phyloP scores from a whole-genome alignment of 1,284 basidiomycete genomes.

The Ceratobasidium sp. region DNA sequence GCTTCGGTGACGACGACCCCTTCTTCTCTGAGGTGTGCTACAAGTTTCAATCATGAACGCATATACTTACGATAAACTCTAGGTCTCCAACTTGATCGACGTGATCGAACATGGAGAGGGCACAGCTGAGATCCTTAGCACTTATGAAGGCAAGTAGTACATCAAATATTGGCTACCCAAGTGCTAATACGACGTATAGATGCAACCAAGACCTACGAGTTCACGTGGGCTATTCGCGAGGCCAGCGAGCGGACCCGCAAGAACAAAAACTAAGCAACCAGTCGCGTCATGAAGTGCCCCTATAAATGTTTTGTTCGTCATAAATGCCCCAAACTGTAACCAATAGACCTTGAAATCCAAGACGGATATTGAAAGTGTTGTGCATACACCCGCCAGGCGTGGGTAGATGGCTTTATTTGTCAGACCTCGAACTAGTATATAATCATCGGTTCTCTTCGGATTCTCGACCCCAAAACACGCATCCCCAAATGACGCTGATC shows the following conservation, averaged over 20 bases:
- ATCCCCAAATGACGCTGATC: slow-evolving; percentile 36
- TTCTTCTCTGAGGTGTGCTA: slow-evolving; percentile 82
- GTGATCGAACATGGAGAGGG: slow-evolving; percentile 78
- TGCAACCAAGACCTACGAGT: slow-evolving; percentile 87
- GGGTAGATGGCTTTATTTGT: slow-evolving; percentile 25
- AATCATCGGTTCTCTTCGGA: slow-evolving; percentile 23
- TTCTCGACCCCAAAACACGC: slow-evolving; percentile 8
- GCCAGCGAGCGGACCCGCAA: slow-evolving; percentile 68
- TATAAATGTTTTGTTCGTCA: slow-evolving; percentile 8
- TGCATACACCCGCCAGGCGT: not conserved
- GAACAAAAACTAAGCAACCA: slow-evolving; percentile 24
- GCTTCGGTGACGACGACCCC: slow-evolving; percentile 88
- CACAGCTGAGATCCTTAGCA: slow-evolving; percentile 75
- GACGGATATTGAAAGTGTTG: slow-evolving; percentile 1
- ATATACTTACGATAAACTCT: not conserved
- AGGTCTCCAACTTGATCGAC: slow-evolving; percentile 86
- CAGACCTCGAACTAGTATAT: slow-evolving; percentile 8
- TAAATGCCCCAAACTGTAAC: slow-evolving; percentile 23
- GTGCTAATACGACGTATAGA: slow-evolving; percentile 64
- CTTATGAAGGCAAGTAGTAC: slow-evolving; percentile 73
- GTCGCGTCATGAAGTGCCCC: not conserved
- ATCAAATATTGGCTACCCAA: slow-evolving; percentile 20
- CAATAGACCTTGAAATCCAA: slow-evolving; percentile 26
- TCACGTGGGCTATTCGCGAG: slow-evolving; percentile 88
- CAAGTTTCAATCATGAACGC: not conserved